A percentile compares a stretch with the other conserved stretches of the same genome.
Conservation (phyloP, 164 flowering plant genomes). For the Magnolia officinalis region DNA sequence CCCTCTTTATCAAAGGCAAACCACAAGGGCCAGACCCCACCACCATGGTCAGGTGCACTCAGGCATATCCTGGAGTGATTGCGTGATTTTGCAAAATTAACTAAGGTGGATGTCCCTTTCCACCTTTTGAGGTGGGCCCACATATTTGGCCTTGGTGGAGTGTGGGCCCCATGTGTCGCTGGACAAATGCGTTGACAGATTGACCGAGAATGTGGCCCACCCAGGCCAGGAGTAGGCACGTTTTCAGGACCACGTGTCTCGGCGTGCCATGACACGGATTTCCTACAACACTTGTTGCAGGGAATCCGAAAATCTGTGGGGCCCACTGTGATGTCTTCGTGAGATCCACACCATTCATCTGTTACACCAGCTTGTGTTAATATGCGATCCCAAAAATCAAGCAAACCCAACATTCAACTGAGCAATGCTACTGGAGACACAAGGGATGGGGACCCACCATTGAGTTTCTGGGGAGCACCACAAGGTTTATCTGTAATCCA, state of each 20-base stretch:
- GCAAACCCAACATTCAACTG: too few relatives aligned
- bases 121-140: conserved; percentile 15
- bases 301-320: too few relatives aligned
- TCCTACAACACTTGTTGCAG: neutral
- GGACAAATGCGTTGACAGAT: neutral
- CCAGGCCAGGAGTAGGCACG: neutral
- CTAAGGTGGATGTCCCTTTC: conserved; percentile 33
- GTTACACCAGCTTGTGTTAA: neutral
- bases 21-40: neutral
- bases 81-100: conserved; percentile 37
- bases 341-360: too few relatives aligned
- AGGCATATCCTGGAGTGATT: conserved; percentile 22
- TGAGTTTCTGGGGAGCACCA: too few relatives aligned
- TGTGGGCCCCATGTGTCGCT: conserved; percentile 13
- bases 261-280: neutral
- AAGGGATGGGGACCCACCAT: too few relatives aligned
- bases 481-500: too few relatives aligned
- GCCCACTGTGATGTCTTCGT: too few relatives aligned
- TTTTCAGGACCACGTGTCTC: neutral
- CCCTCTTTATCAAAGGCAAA: neutral
- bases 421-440: too few relatives aligned
- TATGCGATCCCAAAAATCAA: too few relatives aligned
- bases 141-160: conserved; percentile 16
- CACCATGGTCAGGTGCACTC: conserved; percentile 4
- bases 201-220: neutral